phyloP scores from a whole-genome alignment of 805 yeast genomes.

The Candida pseudofarinosa region DNA sequence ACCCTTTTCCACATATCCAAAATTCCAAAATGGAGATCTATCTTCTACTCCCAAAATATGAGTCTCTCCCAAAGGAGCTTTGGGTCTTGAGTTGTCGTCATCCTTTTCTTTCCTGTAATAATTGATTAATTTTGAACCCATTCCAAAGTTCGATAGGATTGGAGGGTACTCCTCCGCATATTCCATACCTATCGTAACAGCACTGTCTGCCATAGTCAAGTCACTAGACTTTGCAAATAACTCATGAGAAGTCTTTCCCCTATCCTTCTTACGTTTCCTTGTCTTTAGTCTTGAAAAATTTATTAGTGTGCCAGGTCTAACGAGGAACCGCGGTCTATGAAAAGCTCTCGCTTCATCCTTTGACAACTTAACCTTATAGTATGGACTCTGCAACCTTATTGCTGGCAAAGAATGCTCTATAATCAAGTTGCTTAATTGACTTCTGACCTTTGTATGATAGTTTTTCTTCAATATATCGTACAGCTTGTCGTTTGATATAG shows the following conservation, averaged over 20 bases:
- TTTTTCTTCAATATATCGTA: conserved; percentile 80
- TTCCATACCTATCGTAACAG: conserved; percentile 73
- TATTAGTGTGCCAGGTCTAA: conserved; percentile 74
- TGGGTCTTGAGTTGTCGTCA: conserved; percentile 83
- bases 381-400: conserved; percentile 80
- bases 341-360: conserved; percentile 67
- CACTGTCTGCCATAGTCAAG: conserved; percentile 79
- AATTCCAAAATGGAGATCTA: conserved; percentile 96
- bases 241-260: conserved; percentile 75
- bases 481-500: conserved; percentile 83
- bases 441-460: conserved; percentile 86
- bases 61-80: conserved; percentile 86
- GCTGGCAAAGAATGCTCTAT: conserved; percentile 95
- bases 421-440: conserved; percentile 84
- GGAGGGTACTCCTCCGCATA: conserved; percentile 87
- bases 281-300: conserved; percentile 69
- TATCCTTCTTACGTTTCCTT: conserved; percentile 86
- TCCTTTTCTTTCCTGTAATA: conserved; percentile 82
- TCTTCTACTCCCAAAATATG: conserved; percentile 95
- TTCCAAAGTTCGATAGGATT: conserved; percentile 83
- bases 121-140: conserved; percentile 91
- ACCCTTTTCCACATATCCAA: conserved; percentile 94
- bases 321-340: conserved; percentile 73
- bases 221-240: conserved; percentile 69
- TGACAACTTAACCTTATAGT: conserved; percentile 72